Evolutionary conservation across 306 rosid genomes (phyloP), one percentile per base, ranked within the genome.

Genomic region (Parietaria judaica): DNA sequence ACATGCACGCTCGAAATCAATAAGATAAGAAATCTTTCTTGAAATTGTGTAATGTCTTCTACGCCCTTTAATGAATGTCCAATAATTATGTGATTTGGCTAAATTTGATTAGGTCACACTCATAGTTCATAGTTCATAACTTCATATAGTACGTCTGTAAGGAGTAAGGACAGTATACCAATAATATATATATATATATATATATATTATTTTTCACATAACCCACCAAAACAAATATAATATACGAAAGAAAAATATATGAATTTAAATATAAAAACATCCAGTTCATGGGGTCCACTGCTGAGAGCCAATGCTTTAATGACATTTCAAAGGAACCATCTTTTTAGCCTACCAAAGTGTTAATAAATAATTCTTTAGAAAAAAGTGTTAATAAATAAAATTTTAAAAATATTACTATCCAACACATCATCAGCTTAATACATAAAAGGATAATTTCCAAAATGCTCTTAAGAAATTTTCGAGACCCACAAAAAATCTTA

Each of bases 81-180:
- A 36, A 49, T 50, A 14, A 63, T 57, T 49, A 60, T 63, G 46
- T 49, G 56, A 36, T 35, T 54, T 31, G 56, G 54, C 66, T 41
- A 41, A 5, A 41, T 49, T 43, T 63, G 67, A 63, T 63, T 50
- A 63, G 67, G 67, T 50, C 67, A 50, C 14, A 63, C 48, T 14
- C 67, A 63, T 14, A 14, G 12, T 23, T 15, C 9, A 2, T 50
- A n/a, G n/a, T n/a, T n/a, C n/a, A n/a, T n/a, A n/a, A n/a, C n/a
- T n/a, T n/a, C n/a, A n/a, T 56, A 49, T 23, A 50, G 57, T 63
- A 63, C 56, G 46, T 49, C 56, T 35, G 57, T 14, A 16, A 63
- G 66, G 67, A 49, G 57, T 14, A 16, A 63, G 66, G 67, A 50
- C 67, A 63, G n/a, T 14, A 36, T 14, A 63, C 58, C 67, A 64